Evolutionary conservation across 164 flowering plant species (phyloP).

Genomic region (Berberis vulgaris): DNA sequence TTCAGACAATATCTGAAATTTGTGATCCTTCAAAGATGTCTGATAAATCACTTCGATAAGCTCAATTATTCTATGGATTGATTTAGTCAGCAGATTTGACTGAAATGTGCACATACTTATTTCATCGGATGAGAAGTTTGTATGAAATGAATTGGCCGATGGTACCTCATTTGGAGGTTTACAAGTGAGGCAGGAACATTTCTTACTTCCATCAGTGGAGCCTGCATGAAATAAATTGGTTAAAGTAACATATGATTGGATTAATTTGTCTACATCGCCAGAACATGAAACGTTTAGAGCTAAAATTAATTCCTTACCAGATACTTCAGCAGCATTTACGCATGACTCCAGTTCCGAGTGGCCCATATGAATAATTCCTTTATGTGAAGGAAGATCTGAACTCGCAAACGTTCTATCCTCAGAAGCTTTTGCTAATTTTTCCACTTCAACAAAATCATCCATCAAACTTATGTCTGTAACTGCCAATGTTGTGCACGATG

Average conservation of each 20-base stretch:
- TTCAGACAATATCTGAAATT: constrained; percentile 14
- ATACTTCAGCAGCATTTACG: constrained; percentile 6
- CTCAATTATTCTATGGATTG: constrained; percentile 51
- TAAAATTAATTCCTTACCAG: constrained; percentile 44
- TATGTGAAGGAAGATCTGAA: constrained; percentile 1
- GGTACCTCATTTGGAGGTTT: too few relatives aligned
- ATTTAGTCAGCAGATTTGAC: constrained; percentile 27
- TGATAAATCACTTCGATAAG: constrained; percentile 60
- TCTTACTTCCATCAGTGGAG: too few relatives aligned
- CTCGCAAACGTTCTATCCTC: background rate
- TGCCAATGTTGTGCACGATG: background rate
- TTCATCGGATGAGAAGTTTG: constrained; percentile 15
- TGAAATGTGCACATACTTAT: constrained; percentile 16
- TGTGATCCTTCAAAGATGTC: constrained; percentile 22
- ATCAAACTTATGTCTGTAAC: constrained; percentile 6
- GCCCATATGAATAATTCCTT: background rate
- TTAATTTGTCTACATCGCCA: background rate
- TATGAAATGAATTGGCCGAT: background rate
- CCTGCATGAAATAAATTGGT: constrained; percentile 10
- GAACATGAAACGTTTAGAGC: constrained; percentile 1
- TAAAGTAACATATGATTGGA: too few relatives aligned
- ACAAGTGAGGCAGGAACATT: too few relatives aligned
- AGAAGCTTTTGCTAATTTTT: constrained; percentile 4
- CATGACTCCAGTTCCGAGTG: background rate
- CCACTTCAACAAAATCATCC: constrained; percentile 10